Base-by-base conservation (phyloP, 2,329 filamentous ascomycete genomes). In the Incumbomyces delicatus region DNA sequence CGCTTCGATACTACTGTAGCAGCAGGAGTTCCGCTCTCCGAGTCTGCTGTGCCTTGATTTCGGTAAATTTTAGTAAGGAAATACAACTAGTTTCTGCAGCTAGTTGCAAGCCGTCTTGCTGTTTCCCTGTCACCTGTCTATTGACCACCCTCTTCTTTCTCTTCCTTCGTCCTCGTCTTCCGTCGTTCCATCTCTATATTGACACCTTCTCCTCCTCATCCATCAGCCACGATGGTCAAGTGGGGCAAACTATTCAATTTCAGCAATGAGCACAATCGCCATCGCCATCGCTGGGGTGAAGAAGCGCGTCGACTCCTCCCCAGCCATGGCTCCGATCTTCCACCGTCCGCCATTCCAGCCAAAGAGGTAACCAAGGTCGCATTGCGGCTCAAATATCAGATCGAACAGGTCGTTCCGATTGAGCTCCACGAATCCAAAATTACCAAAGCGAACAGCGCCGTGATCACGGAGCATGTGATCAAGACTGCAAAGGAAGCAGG, bases 341-440 rank as follows among this genome's bases (percentile, higher is more conserved):
- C 62, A 17, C 54, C 79, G 35, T 81, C 85, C 10, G 80, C 84
- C 22, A 80, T 90, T 31, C 78, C 86, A 1, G 74, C 89, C 11
- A 73, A 76, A 50, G 83, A 92, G 58, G 89, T 95, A 51, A 95
- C 90, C 51, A 89, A 89, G 62, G 76, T 94, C 47, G 90, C 89
- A 20, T 76, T 98, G 13, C 86, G 88, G 48, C 73, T 98, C 53
- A 94, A 90, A 58, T 87, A 94, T 62, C 80, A 95, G 57, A 81
- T 98, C 58, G 88, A 95, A 66, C 78, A 88, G 62, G 83, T 88
- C 46, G 78, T 98, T 20, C 86, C 90, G 1, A 95, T 87, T 69
- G 92, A 98, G 65, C 74, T 98, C 33, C 83, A 92, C 48, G 80
- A 86, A 60, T 73, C 73, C 4, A 71, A 77, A 47, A 74, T 98